These are phyloP conservation scores for Aspergillus unguis DNA, from an alignment of 2,329 filamentous ascomycete genomes.

Conservation along the genomic window DNA sequence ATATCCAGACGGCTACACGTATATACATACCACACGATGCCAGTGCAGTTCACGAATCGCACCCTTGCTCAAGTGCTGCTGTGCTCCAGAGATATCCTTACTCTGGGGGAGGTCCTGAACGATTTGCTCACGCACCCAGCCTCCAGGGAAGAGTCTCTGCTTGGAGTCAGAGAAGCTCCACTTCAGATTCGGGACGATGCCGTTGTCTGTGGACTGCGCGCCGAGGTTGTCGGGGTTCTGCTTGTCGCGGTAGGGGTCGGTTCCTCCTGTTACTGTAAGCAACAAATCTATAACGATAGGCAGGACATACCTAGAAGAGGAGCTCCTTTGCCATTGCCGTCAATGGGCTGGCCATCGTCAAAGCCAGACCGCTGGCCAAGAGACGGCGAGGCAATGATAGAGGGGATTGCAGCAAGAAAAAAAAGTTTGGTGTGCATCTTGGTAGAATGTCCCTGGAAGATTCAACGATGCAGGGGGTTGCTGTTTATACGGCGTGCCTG, in stretches of 20 bases:
- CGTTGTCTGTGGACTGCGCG: conserved; percentile 59
- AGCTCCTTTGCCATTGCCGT: conserved; percentile 48
- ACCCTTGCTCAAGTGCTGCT: conserved; percentile 66
- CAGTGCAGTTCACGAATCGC: conserved; percentile 65
- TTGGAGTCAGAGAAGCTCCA: conserved; percentile 68
- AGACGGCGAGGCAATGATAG: conserved; percentile 14
- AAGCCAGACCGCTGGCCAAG: conserved; percentile 37
- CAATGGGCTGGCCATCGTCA: conserved; percentile 54
- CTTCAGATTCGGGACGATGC: conserved; percentile 64
- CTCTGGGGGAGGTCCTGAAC: conserved; percentile 64
- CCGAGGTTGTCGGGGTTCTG: conserved; percentile 57
- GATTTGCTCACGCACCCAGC: conserved; percentile 65
- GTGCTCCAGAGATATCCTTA: conserved; percentile 64
- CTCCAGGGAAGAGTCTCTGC: conserved; percentile 59
- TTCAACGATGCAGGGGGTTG: background rate
- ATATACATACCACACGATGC: conserved; percentile 60
- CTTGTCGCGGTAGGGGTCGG: conserved; percentile 54
- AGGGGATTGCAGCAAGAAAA: conserved; percentile 16
- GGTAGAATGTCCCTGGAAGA: background rate
- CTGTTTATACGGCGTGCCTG: no score
- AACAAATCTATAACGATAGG: background rate
- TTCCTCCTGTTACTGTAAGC: conserved; percentile 51
- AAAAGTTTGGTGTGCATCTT: conserved; percentile 18
- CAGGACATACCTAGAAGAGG: conserved; percentile 52
- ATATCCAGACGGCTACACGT: background rate